Evolutionary conservation across 495 filamentous ascomycete species (phyloP).

Genomic region (Aspergillus kassunensis): DNA sequence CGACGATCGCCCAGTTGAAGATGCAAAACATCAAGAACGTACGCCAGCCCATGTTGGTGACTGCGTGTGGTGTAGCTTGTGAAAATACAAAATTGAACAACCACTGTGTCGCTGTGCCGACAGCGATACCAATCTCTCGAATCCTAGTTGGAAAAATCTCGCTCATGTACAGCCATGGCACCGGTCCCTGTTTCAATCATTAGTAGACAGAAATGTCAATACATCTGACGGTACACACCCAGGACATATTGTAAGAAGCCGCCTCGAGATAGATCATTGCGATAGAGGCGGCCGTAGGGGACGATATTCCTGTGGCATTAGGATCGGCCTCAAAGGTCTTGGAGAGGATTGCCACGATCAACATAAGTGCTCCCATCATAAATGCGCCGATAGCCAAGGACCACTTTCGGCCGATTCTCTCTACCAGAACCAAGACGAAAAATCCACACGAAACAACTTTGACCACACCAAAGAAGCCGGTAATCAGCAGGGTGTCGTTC

Average conservation of each 20-base stretch:
- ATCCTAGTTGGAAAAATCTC: conserved; percentile 50
- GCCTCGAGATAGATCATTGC: conserved; percentile 48
- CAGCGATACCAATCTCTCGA: conserved; percentile 41
- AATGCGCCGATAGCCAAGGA: conserved; percentile 51
- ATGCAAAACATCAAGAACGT: conserved; percentile 39
- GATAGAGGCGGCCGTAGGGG: conserved; percentile 42
- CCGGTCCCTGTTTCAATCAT: conserved; percentile 38
- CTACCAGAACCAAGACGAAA: conserved; percentile 49
- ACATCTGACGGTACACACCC: not conserved
- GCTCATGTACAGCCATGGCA: conserved; percentile 48
- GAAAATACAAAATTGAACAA: conserved; percentile 50
- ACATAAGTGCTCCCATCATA: conserved; percentile 39
- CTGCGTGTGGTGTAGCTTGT: conserved; percentile 41
- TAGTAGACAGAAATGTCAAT: too few species aligned
- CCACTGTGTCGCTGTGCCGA: conserved; percentile 45
- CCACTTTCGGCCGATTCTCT: conserved; percentile 51
- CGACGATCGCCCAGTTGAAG: conserved; percentile 27
- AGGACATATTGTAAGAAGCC: conserved; percentile 41
- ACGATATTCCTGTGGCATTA: conserved; percentile 25
- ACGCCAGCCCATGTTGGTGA: conserved; percentile 39
- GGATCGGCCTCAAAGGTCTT: conserved; percentile 33
- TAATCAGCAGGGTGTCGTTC: conserved; percentile 39
- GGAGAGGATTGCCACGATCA: conserved; percentile 48
- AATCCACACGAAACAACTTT: conserved; percentile 44
- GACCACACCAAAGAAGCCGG: conserved; percentile 47